Percentiles rank a stretch among this genome's conserved stretches.
Evolutionary conservation across 2,329 filamentous ascomycete genomes (phyloP).

Genomic region (Penicillium hordei): DNA sequence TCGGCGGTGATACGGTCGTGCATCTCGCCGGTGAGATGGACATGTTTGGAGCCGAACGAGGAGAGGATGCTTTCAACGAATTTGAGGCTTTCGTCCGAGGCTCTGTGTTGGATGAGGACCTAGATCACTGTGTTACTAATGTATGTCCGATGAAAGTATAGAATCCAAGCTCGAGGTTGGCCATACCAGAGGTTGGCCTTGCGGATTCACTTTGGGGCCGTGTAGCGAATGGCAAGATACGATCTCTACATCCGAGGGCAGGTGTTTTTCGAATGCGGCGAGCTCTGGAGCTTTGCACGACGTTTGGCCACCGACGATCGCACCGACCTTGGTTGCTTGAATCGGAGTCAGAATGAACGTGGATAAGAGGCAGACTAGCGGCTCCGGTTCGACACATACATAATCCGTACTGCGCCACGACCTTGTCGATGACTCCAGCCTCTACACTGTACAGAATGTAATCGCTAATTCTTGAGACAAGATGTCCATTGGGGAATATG

Average conservation of each 20-base stretch:
- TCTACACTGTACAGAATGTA: slow-evolving; percentile 99
- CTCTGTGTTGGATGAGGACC: slow-evolving; percentile 88
- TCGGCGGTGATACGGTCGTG: slow-evolving; percentile 98
- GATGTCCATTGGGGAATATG: slow-evolving; percentile 90
- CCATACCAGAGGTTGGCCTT: slow-evolving; percentile 80
- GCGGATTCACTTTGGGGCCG: slow-evolving; percentile 83
- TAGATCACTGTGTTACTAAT: slow-evolving; percentile 33
- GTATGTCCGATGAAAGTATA: slow-evolving; percentile 1
- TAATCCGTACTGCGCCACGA: slow-evolving; percentile 86
- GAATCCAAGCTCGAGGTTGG: slow-evolving; percentile 13
- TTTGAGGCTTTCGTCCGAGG: slow-evolving; percentile 69
- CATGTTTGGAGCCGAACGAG: slow-evolving; percentile 81
- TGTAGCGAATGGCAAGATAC: slow-evolving; percentile 96
- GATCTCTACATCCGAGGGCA: slow-evolving; percentile 86
- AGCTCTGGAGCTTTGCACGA: slow-evolving; percentile 98
- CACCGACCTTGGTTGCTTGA: slow-evolving; percentile 86
- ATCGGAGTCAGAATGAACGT: slow-evolving; percentile 27
- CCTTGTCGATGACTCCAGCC: slow-evolving; percentile 81
- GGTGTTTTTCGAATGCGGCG: slow-evolving; percentile 82
- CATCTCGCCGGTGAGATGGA: slow-evolving; percentile 79
- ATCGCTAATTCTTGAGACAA: slow-evolving; percentile 94
- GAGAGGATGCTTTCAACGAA: slow-evolving; percentile 80
- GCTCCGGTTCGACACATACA: slow-evolving; percentile 61
- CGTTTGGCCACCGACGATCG: slow-evolving; percentile 95
- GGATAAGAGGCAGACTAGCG: slow-evolving; percentile 1